Evolutionary conservation across 495 filamentous ascomycete species (phyloP).

Genomic region (Umbilicaria muhlenbergii): DNA sequence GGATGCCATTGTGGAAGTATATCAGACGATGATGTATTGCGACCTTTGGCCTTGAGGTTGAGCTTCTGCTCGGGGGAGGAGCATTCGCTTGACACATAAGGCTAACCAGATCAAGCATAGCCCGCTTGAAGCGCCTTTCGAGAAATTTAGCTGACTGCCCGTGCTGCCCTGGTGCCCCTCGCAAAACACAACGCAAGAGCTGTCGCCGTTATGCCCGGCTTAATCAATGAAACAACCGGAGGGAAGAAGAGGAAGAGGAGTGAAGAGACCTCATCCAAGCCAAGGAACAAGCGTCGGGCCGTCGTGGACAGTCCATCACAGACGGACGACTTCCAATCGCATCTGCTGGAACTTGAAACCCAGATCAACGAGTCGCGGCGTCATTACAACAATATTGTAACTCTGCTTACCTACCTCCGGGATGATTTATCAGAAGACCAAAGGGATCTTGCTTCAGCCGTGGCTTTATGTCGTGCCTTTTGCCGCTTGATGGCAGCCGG

Average conservation of each 20-base stretch:
- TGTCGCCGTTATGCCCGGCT: conserved; percentile 4
- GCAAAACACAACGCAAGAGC: no score
- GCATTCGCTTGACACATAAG: conserved; percentile 22
- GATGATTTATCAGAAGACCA: conserved; percentile 23
- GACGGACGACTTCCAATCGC: conserved; percentile 26
- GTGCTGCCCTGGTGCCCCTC: no score
- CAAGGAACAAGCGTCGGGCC: conserved; percentile 25
- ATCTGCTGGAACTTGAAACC: conserved; percentile 54
- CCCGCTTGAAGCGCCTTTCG: no score
- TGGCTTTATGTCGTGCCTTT: conserved; percentile 83
- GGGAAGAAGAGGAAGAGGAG: conserved; percentile 16
- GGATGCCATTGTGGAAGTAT: conserved; percentile 65
- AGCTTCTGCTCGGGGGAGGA: conserved; percentile 11
- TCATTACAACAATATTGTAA: conserved; percentile 85
- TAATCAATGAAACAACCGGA: neutral
- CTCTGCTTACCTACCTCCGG: conserved; percentile 41
- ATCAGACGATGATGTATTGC: no score
- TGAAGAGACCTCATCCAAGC: neutral
- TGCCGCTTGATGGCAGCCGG: conserved; percentile 66
- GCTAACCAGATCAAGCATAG: conserved; percentile 28
- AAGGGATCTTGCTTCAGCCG: conserved; percentile 41
- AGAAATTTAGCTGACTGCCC: no score
- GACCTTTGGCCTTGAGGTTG: neutral
- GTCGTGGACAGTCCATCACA: conserved; percentile 13
- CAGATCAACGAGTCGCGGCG: conserved; percentile 70